Evolutionary conservation across 2,329 filamentous ascomycete genomes (phyloP).

Genomic region (Orbilia ellipsospora): DNA sequence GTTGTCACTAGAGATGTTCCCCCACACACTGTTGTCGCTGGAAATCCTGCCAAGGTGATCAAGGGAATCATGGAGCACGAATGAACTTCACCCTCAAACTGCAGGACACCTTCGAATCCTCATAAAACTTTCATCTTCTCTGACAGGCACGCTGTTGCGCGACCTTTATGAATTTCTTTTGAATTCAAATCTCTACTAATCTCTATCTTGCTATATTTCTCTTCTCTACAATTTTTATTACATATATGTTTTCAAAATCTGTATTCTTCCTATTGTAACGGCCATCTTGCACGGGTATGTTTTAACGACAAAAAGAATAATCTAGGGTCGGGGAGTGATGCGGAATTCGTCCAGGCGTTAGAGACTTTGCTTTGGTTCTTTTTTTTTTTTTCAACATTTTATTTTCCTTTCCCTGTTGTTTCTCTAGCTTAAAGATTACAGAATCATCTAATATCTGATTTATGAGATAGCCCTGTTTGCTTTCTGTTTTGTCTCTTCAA

Average conservation of each 20-base stretch:
- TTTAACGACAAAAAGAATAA: slow-evolving; percentile 56
- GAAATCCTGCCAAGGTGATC: slow-evolving; percentile 65
- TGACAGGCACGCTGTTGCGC: slow-evolving; percentile 14
- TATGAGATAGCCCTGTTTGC: slow-evolving; percentile 26
- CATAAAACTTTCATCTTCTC: slow-evolving; percentile 8
- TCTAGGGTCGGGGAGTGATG: slow-evolving; percentile 55
- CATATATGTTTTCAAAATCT: slow-evolving; percentile 42
- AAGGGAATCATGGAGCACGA: slow-evolving; percentile 57
- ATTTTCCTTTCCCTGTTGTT: slow-evolving; percentile 9
- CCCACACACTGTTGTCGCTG: slow-evolving; percentile 64
- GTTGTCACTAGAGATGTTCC: slow-evolving; percentile 68
- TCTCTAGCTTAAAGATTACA: slow-evolving; percentile 23
- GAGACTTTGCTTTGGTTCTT: slow-evolving; percentile 11
- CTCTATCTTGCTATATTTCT: slow-evolving; percentile 18
- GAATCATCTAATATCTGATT: slow-evolving; percentile 39
- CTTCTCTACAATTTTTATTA: slow-evolving; percentile 10
- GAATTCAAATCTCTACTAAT: slow-evolving; percentile 5
- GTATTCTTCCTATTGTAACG: slow-evolving; percentile 55
- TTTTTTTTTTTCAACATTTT: slow-evolving; percentile 8
- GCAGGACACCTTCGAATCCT: neutral
- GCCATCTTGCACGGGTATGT: slow-evolving; percentile 54
- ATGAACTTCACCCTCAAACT: slow-evolving; percentile 3
- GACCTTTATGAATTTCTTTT: slow-evolving; percentile 21
- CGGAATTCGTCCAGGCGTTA: slow-evolving; percentile 54
- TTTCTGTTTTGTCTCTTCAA: slow-evolving; percentile 8